These are phyloP conservation scores for Microcos paniculata DNA, from an alignment of 345 rosid species.

Conservation along the genomic window DNA sequence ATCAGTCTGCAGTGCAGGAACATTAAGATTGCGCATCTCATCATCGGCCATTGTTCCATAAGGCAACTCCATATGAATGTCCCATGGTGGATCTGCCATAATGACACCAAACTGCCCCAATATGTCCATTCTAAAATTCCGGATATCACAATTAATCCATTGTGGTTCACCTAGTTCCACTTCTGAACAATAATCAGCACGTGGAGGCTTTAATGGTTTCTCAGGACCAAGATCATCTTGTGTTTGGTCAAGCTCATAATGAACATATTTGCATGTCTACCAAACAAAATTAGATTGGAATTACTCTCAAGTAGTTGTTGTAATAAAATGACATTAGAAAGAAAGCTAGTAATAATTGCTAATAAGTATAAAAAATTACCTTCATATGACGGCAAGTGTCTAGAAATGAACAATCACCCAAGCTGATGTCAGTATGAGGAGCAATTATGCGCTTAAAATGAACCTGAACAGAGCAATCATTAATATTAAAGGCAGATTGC, in stretches of 20 bases:
- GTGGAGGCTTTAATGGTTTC: constrained; percentile 76
- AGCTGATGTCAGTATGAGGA: constrained; percentile 86
- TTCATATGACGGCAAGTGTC: constrained; percentile 99
- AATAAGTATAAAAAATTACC: constrained; percentile 38
- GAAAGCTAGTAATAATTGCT: constrained; percentile 12
- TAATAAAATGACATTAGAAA: background rate
- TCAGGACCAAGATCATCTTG: constrained; percentile 70
- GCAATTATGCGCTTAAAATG: constrained; percentile 94
- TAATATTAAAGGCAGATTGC: background rate
- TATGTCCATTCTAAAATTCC: constrained; percentile 90
- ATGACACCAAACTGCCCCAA: constrained; percentile 95
- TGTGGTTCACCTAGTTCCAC: constrained; percentile 98
- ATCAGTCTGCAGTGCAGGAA: constrained; percentile 97
- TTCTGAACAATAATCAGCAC: constrained; percentile 96
- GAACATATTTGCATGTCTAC: constrained; percentile 98
- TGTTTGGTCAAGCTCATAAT: constrained; percentile 91
- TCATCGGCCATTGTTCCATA: constrained; percentile 99
- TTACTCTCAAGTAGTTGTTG: background rate
- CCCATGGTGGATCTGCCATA: constrained; percentile 99
- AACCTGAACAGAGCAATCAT: constrained; percentile 48
- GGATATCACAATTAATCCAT: constrained; percentile 95
- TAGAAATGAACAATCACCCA: constrained; percentile 98
- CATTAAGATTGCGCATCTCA: constrained; percentile 97
- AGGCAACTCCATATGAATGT: constrained; percentile 99
- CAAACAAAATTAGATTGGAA: constrained; percentile 12